These are phyloP conservation scores for Borealophlyctis nickersoniae DNA, from an alignment of 192 early-diverging fungal species.

Conservation along the genomic window DNA sequence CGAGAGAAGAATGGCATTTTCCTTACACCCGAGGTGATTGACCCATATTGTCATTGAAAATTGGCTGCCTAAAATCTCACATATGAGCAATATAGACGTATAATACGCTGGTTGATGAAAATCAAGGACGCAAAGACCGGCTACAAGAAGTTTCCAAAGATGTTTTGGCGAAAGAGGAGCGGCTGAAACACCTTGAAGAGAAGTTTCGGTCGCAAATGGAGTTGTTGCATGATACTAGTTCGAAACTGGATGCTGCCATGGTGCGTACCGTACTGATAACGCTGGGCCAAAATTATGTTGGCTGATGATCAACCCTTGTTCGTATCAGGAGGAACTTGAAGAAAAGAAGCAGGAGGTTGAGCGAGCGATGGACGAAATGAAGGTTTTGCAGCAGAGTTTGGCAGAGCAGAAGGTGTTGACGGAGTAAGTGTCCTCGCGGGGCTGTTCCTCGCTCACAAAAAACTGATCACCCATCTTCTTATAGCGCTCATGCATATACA, in stretches of 20 bases:
- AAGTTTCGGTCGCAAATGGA: slow-evolving; percentile 33
- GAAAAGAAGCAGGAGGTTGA: slow-evolving; percentile 28
- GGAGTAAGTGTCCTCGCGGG: slow-evolving; percentile 1
- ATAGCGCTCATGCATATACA: slow-evolving; percentile 40
- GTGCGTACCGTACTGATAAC: neutral
- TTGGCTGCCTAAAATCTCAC: neutral
- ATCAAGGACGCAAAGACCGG: slow-evolving; percentile 41
- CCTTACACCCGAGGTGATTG: slow-evolving; percentile 51
- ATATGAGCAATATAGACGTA: slow-evolving; percentile 57
- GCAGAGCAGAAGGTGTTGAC: slow-evolving; percentile 36
- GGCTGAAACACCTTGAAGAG: slow-evolving; percentile 26
- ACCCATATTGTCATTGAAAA: neutral
- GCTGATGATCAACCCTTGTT: too few species aligned
- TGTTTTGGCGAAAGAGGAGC: slow-evolving; percentile 35
- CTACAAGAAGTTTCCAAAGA: slow-evolving; percentile 39
- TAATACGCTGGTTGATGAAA: slow-evolving; percentile 50
- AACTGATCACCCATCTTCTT: neutral
- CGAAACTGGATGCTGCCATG: slow-evolving; percentile 28
- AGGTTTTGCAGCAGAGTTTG: slow-evolving; percentile 23
- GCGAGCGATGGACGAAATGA: slow-evolving; percentile 14
- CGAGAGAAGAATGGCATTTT: slow-evolving; percentile 84
- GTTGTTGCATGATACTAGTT: slow-evolving; percentile 29
- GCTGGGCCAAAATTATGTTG: too few species aligned
- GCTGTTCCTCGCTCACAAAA: slow-evolving; percentile 2
- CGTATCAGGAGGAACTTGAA: slow-evolving; percentile 24